Base-by-base conservation (phyloP, 805 yeast species). In the Spathaspora arborariae region DNA sequence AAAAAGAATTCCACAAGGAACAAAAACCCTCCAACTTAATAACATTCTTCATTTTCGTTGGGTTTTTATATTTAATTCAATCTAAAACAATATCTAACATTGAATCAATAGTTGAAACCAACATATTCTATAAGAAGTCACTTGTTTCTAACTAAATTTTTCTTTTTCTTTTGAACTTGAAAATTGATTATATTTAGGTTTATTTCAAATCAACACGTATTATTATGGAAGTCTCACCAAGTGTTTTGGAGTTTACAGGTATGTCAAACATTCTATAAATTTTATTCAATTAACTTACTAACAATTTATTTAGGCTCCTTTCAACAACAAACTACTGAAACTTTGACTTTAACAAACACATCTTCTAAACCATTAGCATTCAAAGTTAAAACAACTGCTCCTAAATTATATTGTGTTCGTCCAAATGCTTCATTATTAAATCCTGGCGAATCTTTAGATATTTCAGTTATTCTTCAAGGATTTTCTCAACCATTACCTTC, bases 321-420 rank as follows among this genome's bases (percentile, higher is more conserved):
- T 63, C 79, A 86, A 54, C 76, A 79, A 56, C 82, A 85, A 55
- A 78, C 84, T 38, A 84, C 94, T 15, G 85, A 83, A 62, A 68
- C 74, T 47, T 72, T 83, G 57, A 64, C 70, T 39, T 75, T 83
- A 53, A 63, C 75, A 66, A 84, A 82, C 56, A 72, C 84, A 36
- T 65, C 79, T 13, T 74, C 74, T 45, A 70, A 81, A 26, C 75
- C 83, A 39, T 68, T 80, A 58, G 97, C 96, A 24, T 94, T 89
- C 77, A 94, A 94, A 73, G 97, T 94, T 62, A 94, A 92, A 72
- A 92, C 99, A 40, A 94, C 99, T 5, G 97, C 98, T 8, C 99
- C 99, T 51, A 91, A 88, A 67, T 75, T 88, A 67, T 85, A 91
- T 75, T 88, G 96, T 67, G 98, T 94, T 44, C 85, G 97, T 70